Base-by-base conservation (phyloP, 371 early-diverging fungal species). In the Mucor velutinosus region DNA sequence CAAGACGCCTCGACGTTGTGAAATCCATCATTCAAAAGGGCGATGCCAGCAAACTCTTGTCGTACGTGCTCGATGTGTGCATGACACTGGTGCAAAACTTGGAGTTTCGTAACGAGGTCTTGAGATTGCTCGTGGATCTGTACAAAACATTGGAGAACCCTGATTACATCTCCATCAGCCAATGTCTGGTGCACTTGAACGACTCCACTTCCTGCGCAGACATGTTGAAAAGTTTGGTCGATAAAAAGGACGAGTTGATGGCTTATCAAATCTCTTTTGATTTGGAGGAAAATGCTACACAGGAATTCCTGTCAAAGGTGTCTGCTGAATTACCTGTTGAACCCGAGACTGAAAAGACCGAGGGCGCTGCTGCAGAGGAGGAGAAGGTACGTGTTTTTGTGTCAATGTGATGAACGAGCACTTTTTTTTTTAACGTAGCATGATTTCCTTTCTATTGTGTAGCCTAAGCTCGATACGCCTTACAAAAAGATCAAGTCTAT, bases 191-290 rank as follows among this genome's bases (percentile, higher is more conserved):
- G 15, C 93, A 95, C 72, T 83, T 98, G 62, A 93, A 95, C 69
- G 93, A 94, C 69, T 80, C 91, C 11, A 55, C 71, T 3, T 84
- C 88, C 25, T 89, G 93, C 47, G 93, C 95, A 25, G 83, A 88
- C 25, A 75, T 97, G 61, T 79, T 97, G 53, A 74, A 85, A 64
- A 81, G 76, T 17, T 83, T 98, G 60, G 75, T 90, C 47, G 68
- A 77, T 53, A 81, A 85, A 41, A 79, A 78, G 21, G 70, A 83
- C 15, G 88, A 88, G 62, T 77, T 98, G 66, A 93, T 93, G 76
- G 97, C 96, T 12, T 96, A 93, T 74, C 98, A 99, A 85, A 92
- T 99, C 93, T 96, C 97, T 1, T 99, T 99, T 76, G 99, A 99
- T 67, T 79, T 98, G 49, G 95, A 97, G 71, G 94, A 91, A 64